phyloP scores from a whole-genome alignment of 2,329 filamentous ascomycete species.

The Fusarium piperis region DNA sequence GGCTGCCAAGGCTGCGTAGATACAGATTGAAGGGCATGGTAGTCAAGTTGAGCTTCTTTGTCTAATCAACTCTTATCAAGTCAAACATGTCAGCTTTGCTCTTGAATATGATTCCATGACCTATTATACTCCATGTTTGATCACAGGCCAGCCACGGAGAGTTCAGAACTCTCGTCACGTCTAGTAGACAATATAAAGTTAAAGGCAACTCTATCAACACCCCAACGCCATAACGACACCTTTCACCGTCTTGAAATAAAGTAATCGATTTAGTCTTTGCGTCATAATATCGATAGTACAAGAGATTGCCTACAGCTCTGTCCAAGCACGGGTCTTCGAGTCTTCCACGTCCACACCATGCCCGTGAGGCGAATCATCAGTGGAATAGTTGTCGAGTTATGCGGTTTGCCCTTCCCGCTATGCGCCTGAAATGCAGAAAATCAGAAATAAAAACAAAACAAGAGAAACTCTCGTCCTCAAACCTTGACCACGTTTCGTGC shows the following conservation, averaged over 20 bases:
- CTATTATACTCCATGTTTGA: not conserved
- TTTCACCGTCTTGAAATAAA: not conserved
- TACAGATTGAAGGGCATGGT: not conserved
- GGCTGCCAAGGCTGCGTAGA: not conserved
- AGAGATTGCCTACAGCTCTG: conserved; percentile 20
- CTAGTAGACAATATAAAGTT: not conserved
- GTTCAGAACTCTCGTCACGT: not conserved
- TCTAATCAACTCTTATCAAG: not conserved
- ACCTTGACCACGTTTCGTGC: not conserved
- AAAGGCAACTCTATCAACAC: not conserved
- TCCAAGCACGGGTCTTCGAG: conserved; percentile 27
- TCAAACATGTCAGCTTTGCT: not conserved
- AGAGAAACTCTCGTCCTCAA: conserved; percentile 1
- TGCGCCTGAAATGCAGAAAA: conserved; percentile 45
- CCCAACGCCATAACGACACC: not conserved
- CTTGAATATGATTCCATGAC: not conserved
- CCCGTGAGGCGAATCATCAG: conserved; percentile 15
- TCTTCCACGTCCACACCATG: conserved; percentile 26
- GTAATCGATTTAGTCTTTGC: conserved; percentile 29
- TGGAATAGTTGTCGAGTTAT: conserved; percentile 17
- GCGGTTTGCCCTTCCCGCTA: conserved; percentile 35
- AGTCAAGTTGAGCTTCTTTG: not conserved
- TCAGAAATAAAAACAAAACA: not conserved
- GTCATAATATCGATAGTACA: conserved; percentile 38
- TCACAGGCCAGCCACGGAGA: not conserved